Evolutionary conservation across 176 grass and related monocot species (phyloP), one percentile per base, ranked within the genome.

Genomic region (Dendrocalamus sinicus): DNA sequence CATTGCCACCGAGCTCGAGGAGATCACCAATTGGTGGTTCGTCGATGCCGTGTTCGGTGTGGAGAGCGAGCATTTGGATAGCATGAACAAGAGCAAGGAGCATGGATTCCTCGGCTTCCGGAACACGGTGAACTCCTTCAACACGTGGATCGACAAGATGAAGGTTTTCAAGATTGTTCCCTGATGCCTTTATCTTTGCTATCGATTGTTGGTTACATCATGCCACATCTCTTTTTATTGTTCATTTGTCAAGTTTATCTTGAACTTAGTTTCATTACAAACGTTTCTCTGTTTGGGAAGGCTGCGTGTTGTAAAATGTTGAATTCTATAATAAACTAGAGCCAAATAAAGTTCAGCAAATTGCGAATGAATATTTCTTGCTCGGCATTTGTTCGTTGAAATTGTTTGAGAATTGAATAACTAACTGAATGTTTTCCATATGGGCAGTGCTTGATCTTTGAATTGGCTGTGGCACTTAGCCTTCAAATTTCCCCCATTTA

Each of bases 41-140:
- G 88, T 81, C 0, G 95, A 97, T 66, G 62, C 76, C 3, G 0
- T 86, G 1, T 59, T 92, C 0, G 67, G 65, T 0, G 13, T 71
- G 0, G 83, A 94, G n/a, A 39, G 19, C 3, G 80, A 89, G 81
- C 61, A 88, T 50, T 72, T 97, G 46, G 92, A 94, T 32, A 85
- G 73, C 81, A 97, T 97, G 95, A 97, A 97, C 79, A 97, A 97
- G 70, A 97, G 95, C 86, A 97, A 97, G 92, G 95, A 97, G 72
- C 95, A 97, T 16, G 95, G 95, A 0, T 97, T 97, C 89, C 85
- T 97, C 5, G 95, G 95, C 45, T 97, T 97, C 84, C 70, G 95
- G 13, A 97, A 97, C 90, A 89, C 95, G 0, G 72, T 78, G 50
- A 72, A 75, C 64, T 94, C 92, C 39, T 92, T 97, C 84, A 92